Conservation (phyloP, 257 asterid genomes). For the Sherardia arvensis region DNA sequence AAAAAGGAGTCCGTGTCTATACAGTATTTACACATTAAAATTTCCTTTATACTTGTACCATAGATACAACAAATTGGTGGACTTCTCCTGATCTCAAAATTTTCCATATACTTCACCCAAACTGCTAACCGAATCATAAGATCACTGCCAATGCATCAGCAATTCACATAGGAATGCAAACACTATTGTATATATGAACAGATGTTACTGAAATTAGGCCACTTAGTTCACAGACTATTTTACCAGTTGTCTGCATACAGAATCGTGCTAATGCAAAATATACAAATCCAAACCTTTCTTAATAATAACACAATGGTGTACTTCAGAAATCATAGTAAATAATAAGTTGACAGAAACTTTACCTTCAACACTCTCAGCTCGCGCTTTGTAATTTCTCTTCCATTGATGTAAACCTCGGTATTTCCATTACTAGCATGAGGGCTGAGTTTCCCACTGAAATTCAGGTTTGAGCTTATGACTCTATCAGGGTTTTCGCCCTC, state of each 20-base stretch:
- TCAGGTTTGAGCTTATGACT: slow-evolving; percentile 68
- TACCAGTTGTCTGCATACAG: neutral
- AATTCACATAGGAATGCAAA: neutral
- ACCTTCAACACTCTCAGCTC: slow-evolving; percentile 89
- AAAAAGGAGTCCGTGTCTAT: neutral
- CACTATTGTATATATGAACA: neutral
- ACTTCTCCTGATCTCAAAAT: neutral
- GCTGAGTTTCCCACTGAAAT: slow-evolving; percentile 79
- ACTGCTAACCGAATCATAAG: neutral
- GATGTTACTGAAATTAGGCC: neutral
- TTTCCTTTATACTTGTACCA: neutral
- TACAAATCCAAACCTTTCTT: neutral
- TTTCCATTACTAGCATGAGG: slow-evolving; percentile 84
- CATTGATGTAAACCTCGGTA: slow-evolving; percentile 87
- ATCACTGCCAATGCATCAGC: neutral
- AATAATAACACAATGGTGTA: neutral
- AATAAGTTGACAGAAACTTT: slow-evolving; percentile 7
- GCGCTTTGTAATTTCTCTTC: slow-evolving; percentile 86
- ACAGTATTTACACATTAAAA: too few relatives aligned
- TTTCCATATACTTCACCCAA: neutral
- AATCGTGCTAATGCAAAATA: too few relatives aligned
- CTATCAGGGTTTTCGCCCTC: slow-evolving; percentile 95
- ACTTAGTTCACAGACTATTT: neutral
- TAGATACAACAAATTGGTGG: neutral
- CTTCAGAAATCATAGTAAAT: neutral